A percentile compares a stretch with the other conserved stretches of the same genome.
Evolutionary conservation across 1,284 basidiomycete species (phyloP).

Genomic region (Ceratorhiza oryzae-sativae): DNA sequence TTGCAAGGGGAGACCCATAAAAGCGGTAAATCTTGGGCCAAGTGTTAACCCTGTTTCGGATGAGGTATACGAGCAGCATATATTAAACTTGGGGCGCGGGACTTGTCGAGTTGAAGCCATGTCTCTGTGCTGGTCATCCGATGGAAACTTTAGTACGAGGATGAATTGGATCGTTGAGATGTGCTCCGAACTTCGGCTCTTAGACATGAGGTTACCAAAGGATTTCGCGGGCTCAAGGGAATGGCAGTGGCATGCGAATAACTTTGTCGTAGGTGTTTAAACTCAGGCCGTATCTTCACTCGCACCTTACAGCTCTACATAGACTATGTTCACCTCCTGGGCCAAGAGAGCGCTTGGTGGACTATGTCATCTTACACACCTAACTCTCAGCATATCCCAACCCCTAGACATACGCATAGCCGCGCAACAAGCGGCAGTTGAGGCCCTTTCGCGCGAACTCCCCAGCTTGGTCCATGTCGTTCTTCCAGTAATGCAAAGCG

Average conservation of each 20-base stretch:
- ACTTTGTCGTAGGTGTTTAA: constrained; percentile 2
- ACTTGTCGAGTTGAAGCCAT: background rate
- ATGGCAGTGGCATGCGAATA: background rate
- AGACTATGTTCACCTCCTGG: background rate
- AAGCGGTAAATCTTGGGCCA: background rate
- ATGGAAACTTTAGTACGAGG: background rate
- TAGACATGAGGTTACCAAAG: constrained; percentile 10
- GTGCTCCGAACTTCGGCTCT: background rate
- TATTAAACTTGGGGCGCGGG: background rate
- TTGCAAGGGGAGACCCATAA: constrained; percentile 9
- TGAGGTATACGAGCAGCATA: background rate
- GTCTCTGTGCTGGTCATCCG: background rate
- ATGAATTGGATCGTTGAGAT: background rate
- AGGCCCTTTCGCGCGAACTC: background rate
- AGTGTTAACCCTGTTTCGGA: background rate
- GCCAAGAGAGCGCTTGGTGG: background rate
- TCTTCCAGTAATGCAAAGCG: constrained; percentile 4
- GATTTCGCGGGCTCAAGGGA: background rate
- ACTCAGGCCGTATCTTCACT: background rate
- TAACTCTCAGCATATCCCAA: constrained; percentile 1
- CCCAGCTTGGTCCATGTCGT: background rate
- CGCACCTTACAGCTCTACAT: background rate
- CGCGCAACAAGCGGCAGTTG: background rate
- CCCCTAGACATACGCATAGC: background rate
- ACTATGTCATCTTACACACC: constrained; percentile 2